Evolutionary conservation across 2,329 filamentous ascomycete genomes (phyloP), one percentile per base, ranked within the genome.

Genomic region (Lomentospora prolificans): DNA sequence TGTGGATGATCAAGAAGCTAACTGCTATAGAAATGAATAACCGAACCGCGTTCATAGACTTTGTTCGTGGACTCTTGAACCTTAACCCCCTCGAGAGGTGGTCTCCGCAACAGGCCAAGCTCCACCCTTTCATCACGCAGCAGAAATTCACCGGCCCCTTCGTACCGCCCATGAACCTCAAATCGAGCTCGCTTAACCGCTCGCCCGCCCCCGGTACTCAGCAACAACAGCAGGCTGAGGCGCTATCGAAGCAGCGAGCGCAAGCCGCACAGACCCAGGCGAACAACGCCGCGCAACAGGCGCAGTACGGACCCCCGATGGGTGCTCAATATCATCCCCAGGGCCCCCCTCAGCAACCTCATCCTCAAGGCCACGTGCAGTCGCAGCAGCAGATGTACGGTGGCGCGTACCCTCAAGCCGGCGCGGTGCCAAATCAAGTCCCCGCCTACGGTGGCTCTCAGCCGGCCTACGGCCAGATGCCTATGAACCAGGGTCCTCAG

Each of bases 11-110:
- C n/a, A n/a, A n/a, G n/a, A n/a, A n/a, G n/a, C n/a, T n/a, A n/a
- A n/a, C n/a, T n/a, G n/a, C n/a, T n/a, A 27, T 31, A 99, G 94
- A 99, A 85, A 95, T 99, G 87, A 95, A 94, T 67, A 99, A 99
- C 67, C 87, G 94, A 48, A 84, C 95, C 59, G 91, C 94, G 3
- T 99, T 99, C 65, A 99, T 97, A 67, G 94, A 99, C 70, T 99
- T 99, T 64, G 94, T 97, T 24, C 85, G 94, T 61, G 94, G 94
- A 12, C 72, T 99, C 39, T 75, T 99, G 57, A 95, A 88, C 58
- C 95, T 96, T 67, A 99, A 96, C 67, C 94, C 94, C 3, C 79
- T 99, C 31, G 94, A 99, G 71, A 78, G 94, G 68, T 99, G 94
- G 94, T 96, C 94, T 3, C 94, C 94, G 5, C 92, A 96, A 66